Conservation (phyloP, 2,329 filamentous ascomycete species). For the Dryadomyces sulphureus region DNA sequence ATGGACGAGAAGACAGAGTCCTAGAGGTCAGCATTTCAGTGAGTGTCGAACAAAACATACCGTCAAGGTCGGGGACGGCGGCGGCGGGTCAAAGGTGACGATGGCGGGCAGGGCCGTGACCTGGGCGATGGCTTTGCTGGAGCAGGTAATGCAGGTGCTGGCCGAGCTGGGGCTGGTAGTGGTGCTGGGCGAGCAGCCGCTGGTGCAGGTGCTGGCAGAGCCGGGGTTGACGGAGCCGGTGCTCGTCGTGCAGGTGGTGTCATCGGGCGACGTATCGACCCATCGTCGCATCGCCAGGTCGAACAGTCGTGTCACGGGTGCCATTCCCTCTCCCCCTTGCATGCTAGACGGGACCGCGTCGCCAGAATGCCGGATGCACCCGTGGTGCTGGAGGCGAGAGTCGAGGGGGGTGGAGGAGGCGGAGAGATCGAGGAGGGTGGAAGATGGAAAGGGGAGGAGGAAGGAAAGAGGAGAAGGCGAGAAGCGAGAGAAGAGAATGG, state of each 20-base stretch:
- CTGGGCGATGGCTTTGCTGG: too few relatives aligned
- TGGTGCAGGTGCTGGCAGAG: too few relatives aligned
- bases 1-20: too few relatives aligned
- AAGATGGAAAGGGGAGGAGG: neutral
- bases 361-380: constrained; percentile 10
- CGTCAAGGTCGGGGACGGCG: too few relatives aligned
- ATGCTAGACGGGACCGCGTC: constrained; percentile 9
- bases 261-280: constrained; percentile 3
- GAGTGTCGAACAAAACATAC: too few relatives aligned
- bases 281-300: constrained; percentile 7
- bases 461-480: neutral
- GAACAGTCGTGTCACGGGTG: constrained; percentile 12
- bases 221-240: too few relatives aligned
- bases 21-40: too few relatives aligned
- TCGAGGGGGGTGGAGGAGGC: neutral
- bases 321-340: constrained; percentile 16
- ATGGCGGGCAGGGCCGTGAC: too few relatives aligned
- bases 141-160: too few relatives aligned
- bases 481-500: neutral
- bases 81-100: too few relatives aligned
- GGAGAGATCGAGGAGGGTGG: neutral
- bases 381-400: neutral
- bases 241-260: neutral
- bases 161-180: too few relatives aligned
- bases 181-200: too few relatives aligned